Evolutionary conservation across 352 stramenopile genomes (phyloP), one percentile per base, ranked within the genome.

Genomic region (Phytophthora pistaciae): DNA sequence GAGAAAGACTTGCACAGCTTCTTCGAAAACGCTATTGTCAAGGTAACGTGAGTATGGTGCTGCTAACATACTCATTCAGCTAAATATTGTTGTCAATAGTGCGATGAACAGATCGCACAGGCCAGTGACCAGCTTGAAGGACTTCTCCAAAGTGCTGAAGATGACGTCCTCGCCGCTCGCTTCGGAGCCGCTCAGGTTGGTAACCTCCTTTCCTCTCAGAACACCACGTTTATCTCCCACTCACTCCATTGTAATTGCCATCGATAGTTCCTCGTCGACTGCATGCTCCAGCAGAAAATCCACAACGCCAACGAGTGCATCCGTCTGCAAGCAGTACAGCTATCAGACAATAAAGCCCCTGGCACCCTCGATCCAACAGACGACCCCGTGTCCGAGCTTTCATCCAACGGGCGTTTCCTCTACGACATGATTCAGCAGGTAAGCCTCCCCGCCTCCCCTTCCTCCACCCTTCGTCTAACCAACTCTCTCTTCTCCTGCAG

Each of bases 341-440:
- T 52, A 18, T 46, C 57, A 3, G 36, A 33, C 29, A 33, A 33
- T 10, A 33, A 33, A 33, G 10, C 29, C 1, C 29, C 29, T 33
- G 29, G 29, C 8, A 33, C 29, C 29, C 29, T 63, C 44, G 27
- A 68, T 16, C 21, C 52, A 9, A 5, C 44, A 1, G 23, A 70
- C 18, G 46, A 50, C 46, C n/a, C 23, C n/a, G 11, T 52, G 5
- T 27, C 72, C 18, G 20, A 68, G 3, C 52, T 79, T n/a, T 73
- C 62, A 16, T 63, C 72, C 8, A 87, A 88, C 25, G 60, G 42
- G 9, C 63, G 56, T 13, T 91, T 84, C 66, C 63, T 94, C 3
- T 66, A 82, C 23, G 80, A 85, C 21, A 90, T 94, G 83, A 68
- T 84, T 2, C 66, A 90, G 20, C 84, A 94, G 83, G 87, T 92